A percentile compares a stretch with the other conserved stretches of the same genome.
Evolutionary conservation across 1,284 basidiomycete genomes (phyloP).

Genomic region (Fereydounia khargensis): DNA sequence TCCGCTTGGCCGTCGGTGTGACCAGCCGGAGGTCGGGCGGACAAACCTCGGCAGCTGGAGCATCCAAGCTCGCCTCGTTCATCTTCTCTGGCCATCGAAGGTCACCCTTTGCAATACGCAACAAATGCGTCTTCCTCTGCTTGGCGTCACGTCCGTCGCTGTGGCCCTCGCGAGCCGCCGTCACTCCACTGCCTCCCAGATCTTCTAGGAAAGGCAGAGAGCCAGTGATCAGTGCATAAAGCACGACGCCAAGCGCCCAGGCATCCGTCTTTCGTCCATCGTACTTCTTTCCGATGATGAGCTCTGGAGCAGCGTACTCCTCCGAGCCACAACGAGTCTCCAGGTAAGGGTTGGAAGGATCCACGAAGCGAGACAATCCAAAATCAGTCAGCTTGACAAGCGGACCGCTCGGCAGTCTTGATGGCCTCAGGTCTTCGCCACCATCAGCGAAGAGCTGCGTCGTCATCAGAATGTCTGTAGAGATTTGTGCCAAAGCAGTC

Average conservation of each 20-base stretch:
- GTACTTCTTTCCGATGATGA: conserved; percentile 74
- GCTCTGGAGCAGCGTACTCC: conserved; percentile 85
- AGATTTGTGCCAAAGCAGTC: no score
- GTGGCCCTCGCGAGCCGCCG: conserved; percentile 18
- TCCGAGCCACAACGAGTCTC: conserved; percentile 85
- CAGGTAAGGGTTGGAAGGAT: conserved; percentile 69
- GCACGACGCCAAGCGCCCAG: conserved; percentile 82
- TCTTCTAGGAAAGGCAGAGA: conserved; percentile 60
- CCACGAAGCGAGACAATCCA: conserved; percentile 81
- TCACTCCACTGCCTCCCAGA: conserved; percentile 1
- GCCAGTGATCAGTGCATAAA: conserved; percentile 72
- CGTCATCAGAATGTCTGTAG: conserved; percentile 42
- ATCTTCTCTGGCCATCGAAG: conserved; percentile 58
- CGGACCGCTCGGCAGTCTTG: conserved; percentile 61
- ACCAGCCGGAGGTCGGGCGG: conserved; percentile 34
- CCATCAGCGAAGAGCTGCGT: conserved; percentile 21
- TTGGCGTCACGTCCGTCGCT: conserved; percentile 34
- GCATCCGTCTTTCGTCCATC: conserved; percentile 84
- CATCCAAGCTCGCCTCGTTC: conserved; percentile 39
- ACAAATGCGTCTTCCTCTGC: conserved; percentile 45
- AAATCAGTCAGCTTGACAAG: conserved; percentile 87
- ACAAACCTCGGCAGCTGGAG: conserved; percentile 9
- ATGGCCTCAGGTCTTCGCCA: conserved; percentile 15
- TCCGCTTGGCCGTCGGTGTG: conserved; percentile 45
- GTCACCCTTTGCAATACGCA: conserved; percentile 56